Evolutionary conservation across 805 yeast genomes (phyloP).

Genomic region (Teunomyces funiuensis): DNA sequence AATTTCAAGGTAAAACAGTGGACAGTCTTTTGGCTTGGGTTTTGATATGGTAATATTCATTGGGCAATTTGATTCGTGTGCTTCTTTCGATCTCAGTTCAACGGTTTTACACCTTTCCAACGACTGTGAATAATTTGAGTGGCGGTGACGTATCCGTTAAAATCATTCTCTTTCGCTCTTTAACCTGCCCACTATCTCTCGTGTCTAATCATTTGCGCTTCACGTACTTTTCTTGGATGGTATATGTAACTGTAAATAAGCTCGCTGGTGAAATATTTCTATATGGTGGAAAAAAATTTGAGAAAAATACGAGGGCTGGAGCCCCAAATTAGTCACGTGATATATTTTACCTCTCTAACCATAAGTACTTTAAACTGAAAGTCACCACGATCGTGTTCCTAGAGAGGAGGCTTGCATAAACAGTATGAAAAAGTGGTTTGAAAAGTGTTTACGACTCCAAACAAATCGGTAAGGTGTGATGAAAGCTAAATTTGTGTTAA

Average conservation of each 20-base stretch:
- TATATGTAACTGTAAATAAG: conserved; percentile 6
- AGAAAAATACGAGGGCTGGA: conserved; percentile 4
- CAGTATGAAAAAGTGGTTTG: too few relatives aligned
- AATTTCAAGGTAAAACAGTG: background rate
- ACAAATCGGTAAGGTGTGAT: too few relatives aligned
- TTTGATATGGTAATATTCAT: too few relatives aligned
- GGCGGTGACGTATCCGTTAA: background rate
- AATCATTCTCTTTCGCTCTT: background rate
- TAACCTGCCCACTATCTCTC: background rate
- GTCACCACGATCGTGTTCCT: too few relatives aligned
- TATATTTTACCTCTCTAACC: too few relatives aligned
- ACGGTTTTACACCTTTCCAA: too few relatives aligned
- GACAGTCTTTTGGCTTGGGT: background rate
- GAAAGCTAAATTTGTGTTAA: background rate
- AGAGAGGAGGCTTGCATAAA: too few relatives aligned
- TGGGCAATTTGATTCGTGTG: too few relatives aligned
- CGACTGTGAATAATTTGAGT: background rate
- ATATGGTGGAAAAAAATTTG: conserved; percentile 2
- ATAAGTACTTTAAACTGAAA: too few relatives aligned
- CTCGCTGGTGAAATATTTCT: conserved; percentile 5
- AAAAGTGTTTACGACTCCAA: too few relatives aligned
- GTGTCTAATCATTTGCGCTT: background rate
- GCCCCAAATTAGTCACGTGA: background rate
- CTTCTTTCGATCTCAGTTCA: too few relatives aligned
- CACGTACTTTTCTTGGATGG: conserved; percentile 5